phyloP scores from a whole-genome alignment of 2,329 filamentous ascomycete genomes.

The Cadophora luteo-olivacea region DNA sequence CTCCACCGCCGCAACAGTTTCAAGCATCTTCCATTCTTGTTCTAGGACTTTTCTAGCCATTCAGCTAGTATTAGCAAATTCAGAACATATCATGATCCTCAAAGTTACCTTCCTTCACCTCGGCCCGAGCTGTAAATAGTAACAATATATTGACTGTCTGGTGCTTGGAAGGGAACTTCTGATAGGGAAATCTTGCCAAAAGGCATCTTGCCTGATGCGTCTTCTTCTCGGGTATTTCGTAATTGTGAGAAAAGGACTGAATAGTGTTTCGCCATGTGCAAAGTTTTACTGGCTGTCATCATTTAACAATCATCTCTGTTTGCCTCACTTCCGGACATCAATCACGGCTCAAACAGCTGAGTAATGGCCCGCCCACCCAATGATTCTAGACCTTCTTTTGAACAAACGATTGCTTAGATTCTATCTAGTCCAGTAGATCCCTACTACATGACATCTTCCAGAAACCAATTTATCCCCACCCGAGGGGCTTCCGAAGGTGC shows the following conservation, averaged over 20 bases:
- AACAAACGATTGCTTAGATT: background rate
- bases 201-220: too few relatives aligned
- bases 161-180: too few relatives aligned
- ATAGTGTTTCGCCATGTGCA: background rate
- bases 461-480: background rate
- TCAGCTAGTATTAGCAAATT: background rate
- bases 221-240: background rate
- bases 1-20: background rate
- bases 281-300: background rate
- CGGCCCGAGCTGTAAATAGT: background rate
- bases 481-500: slow-evolving; percentile 4
- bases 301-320: background rate
- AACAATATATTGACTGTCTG: too few relatives aligned
- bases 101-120: background rate
- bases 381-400: background rate
- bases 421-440: background rate
- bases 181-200: too few relatives aligned
- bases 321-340: background rate
- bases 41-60: background rate
- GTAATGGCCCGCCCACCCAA: background rate
- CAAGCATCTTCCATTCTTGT: background rate
- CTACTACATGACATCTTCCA: slow-evolving; percentile 8
- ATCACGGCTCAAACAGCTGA: background rate
- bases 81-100: background rate
- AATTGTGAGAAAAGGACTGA: background rate